Evolutionary conservation across 345 rosid genomes (phyloP), one percentile per base, ranked within the genome.

Genomic region (Euphorbia pulcherrima): DNA sequence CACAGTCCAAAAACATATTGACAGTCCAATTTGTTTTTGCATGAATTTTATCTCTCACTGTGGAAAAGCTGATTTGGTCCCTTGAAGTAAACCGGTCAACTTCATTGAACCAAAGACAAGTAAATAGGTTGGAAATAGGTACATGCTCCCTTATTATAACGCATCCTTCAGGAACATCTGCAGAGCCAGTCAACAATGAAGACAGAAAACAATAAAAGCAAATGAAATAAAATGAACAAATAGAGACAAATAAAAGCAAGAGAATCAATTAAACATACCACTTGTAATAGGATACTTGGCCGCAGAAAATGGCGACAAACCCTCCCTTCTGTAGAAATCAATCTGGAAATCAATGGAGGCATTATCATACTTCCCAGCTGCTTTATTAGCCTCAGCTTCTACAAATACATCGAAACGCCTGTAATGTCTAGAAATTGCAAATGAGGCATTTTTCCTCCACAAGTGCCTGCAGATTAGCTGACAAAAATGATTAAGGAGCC

Each of bases 101-200:
- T 83, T 95, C 99, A 60, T 92, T 88, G 85, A 84, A 92, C 99
- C 99, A 95, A 69, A 95, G 99, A 56, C 99, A 95, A 46, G 90
- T 78, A 51, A 95, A 87, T 65, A 92, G 92, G 82, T 95, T 92
- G 83, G 92, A 86, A 23, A 95, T 82, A 9, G 99, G 96, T 68
- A 88, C 82, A 73, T 95, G 99, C 83, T 95, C 99, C 79, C 96
- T 90, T 77, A 95, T 74, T 55, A 95, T 81, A 41, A 95, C 99
- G 60, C 99, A 95, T 39, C 99, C 99, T 83, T 95, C 99, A 17
- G 99, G 99, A 66, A 95, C 96, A 83, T 95, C 99, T 95, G 87
- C 81, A 85, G 67, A 67, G 24, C 62, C 74, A 78, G 37, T 53
- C 53, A 72, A 13, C 30, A 48, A 68, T 7, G 4, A 9, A 50